Evolutionary conservation across 805 yeast species (phyloP).

Genomic region (Phaffomyces thermotolerans): DNA sequence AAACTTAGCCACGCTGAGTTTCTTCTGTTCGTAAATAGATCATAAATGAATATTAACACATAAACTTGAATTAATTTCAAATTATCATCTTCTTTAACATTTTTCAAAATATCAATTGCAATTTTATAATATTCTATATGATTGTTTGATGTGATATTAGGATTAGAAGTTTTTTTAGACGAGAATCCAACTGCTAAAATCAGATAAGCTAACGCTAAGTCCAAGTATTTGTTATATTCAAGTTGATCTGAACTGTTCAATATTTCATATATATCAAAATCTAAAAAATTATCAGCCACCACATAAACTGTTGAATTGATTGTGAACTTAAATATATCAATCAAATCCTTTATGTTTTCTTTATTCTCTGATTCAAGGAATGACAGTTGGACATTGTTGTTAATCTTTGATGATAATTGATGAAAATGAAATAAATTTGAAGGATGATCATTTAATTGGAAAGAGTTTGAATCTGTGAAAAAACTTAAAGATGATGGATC

Average conservation of each 20-base stretch:
- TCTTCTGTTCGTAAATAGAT: constrained; percentile 29
- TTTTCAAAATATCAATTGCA: constrained; percentile 26
- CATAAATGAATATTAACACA: constrained; percentile 29
- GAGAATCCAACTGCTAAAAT: too few relatives aligned
- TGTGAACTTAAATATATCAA: too few relatives aligned
- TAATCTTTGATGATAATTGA: too few relatives aligned
- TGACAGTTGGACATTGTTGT: too few relatives aligned
- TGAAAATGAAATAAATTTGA: too few relatives aligned
- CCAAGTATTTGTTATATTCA: too few relatives aligned
- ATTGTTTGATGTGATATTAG: neutral
- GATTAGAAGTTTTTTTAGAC: neutral
- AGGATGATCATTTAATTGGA: neutral
- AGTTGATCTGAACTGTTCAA: too few relatives aligned
- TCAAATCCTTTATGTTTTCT: neutral
- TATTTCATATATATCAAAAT: too few relatives aligned
- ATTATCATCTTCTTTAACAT: constrained; percentile 28
- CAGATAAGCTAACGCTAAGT: too few relatives aligned
- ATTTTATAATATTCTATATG: neutral
- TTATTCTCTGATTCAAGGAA: too few relatives aligned
- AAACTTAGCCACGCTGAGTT: constrained; percentile 33
- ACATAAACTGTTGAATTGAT: too few relatives aligned
- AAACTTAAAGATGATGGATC: neutral
- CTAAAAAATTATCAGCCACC: too few relatives aligned
- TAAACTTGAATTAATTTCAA: constrained; percentile 33
- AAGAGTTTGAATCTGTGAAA: neutral